These are phyloP conservation scores for Thelephora ganbajun DNA, from an alignment of 768 basidiomycete genomes.

Conservation along the genomic window DNA sequence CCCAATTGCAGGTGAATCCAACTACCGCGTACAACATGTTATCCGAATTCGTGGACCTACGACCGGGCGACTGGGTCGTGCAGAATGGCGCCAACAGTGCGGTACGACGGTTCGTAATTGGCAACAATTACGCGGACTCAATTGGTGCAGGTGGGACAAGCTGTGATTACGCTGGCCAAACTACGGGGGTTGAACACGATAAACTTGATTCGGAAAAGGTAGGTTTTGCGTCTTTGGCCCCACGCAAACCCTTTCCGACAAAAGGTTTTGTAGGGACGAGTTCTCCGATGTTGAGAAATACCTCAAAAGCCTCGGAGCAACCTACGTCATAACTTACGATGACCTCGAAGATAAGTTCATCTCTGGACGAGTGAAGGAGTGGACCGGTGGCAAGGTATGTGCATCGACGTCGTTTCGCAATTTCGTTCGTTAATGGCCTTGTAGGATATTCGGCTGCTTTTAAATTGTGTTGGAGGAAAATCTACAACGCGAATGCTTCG, in stretches of 20 bases:
- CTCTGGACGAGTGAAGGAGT: constrained; percentile 39
- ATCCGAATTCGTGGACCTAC: constrained; percentile 46
- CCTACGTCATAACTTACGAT: constrained; percentile 66
- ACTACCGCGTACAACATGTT: constrained; percentile 80
- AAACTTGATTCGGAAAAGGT: constrained; percentile 71
- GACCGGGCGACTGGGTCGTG: constrained; percentile 64
- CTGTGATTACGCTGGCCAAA: constrained; percentile 77
- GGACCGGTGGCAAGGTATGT: constrained; percentile 48
- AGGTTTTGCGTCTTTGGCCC: constrained; percentile 8
- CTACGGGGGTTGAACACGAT: constrained; percentile 58
- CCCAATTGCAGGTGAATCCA: constrained; percentile 55
- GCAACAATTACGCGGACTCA: not conserved
- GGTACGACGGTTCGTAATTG: constrained; percentile 21
- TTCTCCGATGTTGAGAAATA: constrained; percentile 33
- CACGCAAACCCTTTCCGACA: not conserved
- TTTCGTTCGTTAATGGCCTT: not conserved
- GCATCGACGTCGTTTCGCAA: not conserved
- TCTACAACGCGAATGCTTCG: constrained; percentile 57
- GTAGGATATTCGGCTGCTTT: constrained; percentile 29
- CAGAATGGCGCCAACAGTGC: constrained; percentile 79
- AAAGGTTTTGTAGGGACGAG: constrained; percentile 28
- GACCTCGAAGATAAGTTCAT: constrained; percentile 47
- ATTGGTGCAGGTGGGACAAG: constrained; percentile 54
- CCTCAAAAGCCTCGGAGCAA: constrained; percentile 53
- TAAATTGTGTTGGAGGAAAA: constrained; percentile 54